Evolutionary conservation across 73 alveolate genomes (phyloP), one percentile per base, ranked within the genome.

Genomic region (Paramecium biaurelia): DNA sequence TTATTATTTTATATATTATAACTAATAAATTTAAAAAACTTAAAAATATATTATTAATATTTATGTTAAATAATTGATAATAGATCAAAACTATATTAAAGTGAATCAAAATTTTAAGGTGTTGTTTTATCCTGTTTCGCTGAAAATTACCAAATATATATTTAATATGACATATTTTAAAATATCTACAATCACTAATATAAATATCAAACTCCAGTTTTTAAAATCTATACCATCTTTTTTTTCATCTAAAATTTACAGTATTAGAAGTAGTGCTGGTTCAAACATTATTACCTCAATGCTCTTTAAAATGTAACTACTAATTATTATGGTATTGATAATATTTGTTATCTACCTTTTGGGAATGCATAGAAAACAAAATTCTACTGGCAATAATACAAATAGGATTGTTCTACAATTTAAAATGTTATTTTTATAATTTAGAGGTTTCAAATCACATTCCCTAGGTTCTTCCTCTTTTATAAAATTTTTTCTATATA

Each of bases 311-410:
- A 79, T 79, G 43, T 79, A 79, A 42, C 72, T 43, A 9, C 90
- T 79, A 24, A 79, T 43, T 12, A 79, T 38, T 1, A 79, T 38
- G 6, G 90, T 79, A 23, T 79, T 79, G 0, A n/a, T 26, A 23
- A 79, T 79, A 79, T 79, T 41, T 24, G 5, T 11, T 6, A 24
- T 18, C 47, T 79, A 21, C 43, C 9, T 79, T 32, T 10, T 72
- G 2, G 90, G 90, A 23, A 79, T 32, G 15, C 43, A 26, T 1
- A 79, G 45, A 45, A 79, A 79, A 21, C 76, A 43, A 9, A 79
- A 45, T 79, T 79, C 90, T 24, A 79, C 56, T 43, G 90, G 90
- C n/a, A 79, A 15, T 26, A 79, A 30, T 18, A 79, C 32, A 45
- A 79, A 79, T 10, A 38, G 12, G 21, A 79, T 24, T 41, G 90